phyloP scores from a whole-genome alignment of 31 red algal genomes.

The Porphyra umbilicalis region DNA sequence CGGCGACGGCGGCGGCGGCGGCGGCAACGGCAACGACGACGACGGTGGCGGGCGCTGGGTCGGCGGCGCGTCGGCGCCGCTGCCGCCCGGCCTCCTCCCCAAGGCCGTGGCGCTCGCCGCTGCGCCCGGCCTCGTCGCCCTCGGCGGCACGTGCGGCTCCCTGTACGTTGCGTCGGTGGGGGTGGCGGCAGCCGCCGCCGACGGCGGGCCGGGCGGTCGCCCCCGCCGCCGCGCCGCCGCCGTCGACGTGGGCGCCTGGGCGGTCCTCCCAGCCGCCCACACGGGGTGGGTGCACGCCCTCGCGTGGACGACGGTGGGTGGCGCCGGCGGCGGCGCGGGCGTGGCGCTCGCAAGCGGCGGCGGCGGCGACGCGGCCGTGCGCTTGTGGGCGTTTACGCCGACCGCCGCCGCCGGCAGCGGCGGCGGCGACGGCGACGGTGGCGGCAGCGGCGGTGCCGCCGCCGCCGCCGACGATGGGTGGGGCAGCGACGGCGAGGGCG shows the following conservation, averaged over 20 bases:
- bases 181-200: background rate
- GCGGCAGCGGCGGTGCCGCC: background rate
- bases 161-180: background rate
- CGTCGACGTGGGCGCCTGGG: background rate
- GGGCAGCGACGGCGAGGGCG: background rate
- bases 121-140: background rate
- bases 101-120: background rate
- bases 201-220: too few species aligned
- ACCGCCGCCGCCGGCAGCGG: background rate
- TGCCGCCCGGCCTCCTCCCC: background rate
- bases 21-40: too few species aligned
- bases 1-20: too few species aligned
- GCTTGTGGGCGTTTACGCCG: background rate
- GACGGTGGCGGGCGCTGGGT: background rate
- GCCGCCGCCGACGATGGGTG: background rate
- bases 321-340: background rate
- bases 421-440: background rate
- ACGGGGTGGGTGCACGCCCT: background rate
- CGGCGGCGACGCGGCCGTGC: background rate
- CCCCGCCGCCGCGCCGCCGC: too few species aligned
- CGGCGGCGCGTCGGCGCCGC: background rate
- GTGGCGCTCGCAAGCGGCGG: background rate
- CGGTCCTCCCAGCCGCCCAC: background rate
- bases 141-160: background rate
- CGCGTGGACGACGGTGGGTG: background rate